Evolutionary conservation across 192 early-diverging fungal species (phyloP), one percentile per base, ranked within the genome.

Genomic region (Endogone sp.): DNA sequence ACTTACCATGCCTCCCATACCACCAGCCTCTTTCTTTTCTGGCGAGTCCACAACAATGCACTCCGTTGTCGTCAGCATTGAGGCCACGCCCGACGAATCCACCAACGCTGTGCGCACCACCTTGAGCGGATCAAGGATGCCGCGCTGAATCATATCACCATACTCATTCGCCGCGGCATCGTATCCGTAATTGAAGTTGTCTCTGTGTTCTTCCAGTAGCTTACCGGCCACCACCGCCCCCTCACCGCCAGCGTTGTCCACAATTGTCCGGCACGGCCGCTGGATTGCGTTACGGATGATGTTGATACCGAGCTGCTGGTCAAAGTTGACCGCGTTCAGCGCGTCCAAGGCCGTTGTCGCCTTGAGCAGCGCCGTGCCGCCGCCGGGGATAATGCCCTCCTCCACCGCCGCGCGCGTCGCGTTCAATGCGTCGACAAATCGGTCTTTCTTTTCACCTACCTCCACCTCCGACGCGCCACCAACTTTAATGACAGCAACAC

Each of bases 401-500:
- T 98, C 96, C 68, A 99, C 97, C 62, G 98, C 98, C 49, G 97
- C 97, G 71, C 97, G 95, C 25, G 97, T 99, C 57, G 98, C 98
- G 75, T 95, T 95, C 68, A 99, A 83, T 25, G 98, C 95, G 81
- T 99, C 98, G 70, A 95, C 96, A 74, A 98, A 95, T 57, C 98
- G 87, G 86, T 99, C 98, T 90, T 99, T 99, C 93, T 99, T 99
- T 82, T 99, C 98, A 63, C 97, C 96, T 29, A 99, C 98, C 84
- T 99, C 98, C 64, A 99, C 94, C 83, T 99, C 98, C 26, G 95
- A 97, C 30, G 92, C 75, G 31, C 98, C 98, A 66, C 98, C 98
- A 44, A 99, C 96, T 79, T 94, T 95, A 79, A 99, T 98, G 71
- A 99, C 97, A 63, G 98, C 98, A 62, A 99, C 98, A 85, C 98